Evolutionary conservation across 1,284 basidiomycete species (phyloP), one percentile per base, ranked within the genome.

Genomic region (Agaricales sp.): DNA sequence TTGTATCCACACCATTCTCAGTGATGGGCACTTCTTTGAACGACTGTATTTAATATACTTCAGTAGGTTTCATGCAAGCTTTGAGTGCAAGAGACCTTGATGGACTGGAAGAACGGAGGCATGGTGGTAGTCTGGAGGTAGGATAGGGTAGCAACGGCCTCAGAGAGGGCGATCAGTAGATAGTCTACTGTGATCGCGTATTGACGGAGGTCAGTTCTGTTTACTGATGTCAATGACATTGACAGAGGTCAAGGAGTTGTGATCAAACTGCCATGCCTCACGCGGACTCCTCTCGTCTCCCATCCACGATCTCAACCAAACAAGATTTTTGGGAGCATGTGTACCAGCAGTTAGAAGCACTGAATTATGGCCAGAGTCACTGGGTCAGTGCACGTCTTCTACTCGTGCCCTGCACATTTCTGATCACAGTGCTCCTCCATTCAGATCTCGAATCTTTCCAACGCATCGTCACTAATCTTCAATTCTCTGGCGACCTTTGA

Each of bases 21-120:
- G 87, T 91, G 60, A 92, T 75, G 26, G 87, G 78, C 24, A 99
- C 95, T 66, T 96, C 88, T 58, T 81, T 82, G 63, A 92, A 97
- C 20, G 89, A 92, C 92, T 95, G 52, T n/a, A 35, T 35, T 8
- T 11, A 35, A 8, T 35, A 35, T 35, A 35, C n/a, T 35, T n/a
- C 47, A 14, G 12, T 37, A 12, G 23, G 45, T 3, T 18, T 53
- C 74, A 55, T 56, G n/a, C n/a, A n/a, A n/a, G n/a, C n/a, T n/a
- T n/a, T n/a, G n/a, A n/a, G n/a, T n/a, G n/a, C n/a, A n/a, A n/a
- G n/a, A n/a, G n/a, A 86, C 92, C 67, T 80, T 86, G 53, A 94
- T 79, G 12, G 83, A 84, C 57, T 91, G 80, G 58, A 95, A 81
- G 68, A 91, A 95, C 25, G 92, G 91, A 12, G 87, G 73, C 90